A percentile compares a stretch with the other conserved stretches of the same genome.
Evolutionary conservation across 345 rosid species (phyloP).

Genomic region (Euphorbia pulcherrima): DNA sequence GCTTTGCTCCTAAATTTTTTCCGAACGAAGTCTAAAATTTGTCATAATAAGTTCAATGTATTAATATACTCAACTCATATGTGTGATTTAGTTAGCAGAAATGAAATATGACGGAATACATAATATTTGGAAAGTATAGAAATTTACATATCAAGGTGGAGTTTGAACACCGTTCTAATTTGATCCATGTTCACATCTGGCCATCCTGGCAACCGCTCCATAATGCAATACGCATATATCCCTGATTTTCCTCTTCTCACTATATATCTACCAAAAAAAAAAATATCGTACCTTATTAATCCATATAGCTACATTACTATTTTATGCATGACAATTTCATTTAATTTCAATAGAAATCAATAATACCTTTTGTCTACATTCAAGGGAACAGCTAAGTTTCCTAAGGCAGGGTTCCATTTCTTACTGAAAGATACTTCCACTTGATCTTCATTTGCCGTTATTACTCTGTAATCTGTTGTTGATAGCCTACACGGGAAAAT

Average conservation of each 20-base stretch:
- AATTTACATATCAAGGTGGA: background rate
- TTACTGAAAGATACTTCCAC: conserved; percentile 26
- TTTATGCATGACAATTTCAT: no score
- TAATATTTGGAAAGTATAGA: no score
- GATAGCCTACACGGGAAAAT: conserved; percentile 55
- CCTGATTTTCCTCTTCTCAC: conserved; percentile 12
- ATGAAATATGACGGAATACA: no score
- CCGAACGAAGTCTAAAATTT: no score
- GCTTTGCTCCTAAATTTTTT: no score
- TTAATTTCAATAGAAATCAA: background rate
- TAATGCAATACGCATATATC: conserved; percentile 10
- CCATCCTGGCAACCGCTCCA: conserved; percentile 18
- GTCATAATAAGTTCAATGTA: no score
- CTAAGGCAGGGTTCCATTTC: background rate
- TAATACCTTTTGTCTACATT: conserved; percentile 10
- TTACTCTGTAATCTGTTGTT: conserved; percentile 22
- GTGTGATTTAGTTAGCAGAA: no score
- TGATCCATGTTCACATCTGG: conserved; percentile 11
- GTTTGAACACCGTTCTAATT: conserved; percentile 15
- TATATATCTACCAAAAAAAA: conserved; percentile 2
- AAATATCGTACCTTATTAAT: background rate
- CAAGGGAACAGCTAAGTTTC: background rate
- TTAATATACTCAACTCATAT: no score
- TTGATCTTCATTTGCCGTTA: conserved; percentile 14
- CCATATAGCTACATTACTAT: background rate